Conservation (phyloP, 495 filamentous ascomycete species). For the Neurospora tetraspora region DNA sequence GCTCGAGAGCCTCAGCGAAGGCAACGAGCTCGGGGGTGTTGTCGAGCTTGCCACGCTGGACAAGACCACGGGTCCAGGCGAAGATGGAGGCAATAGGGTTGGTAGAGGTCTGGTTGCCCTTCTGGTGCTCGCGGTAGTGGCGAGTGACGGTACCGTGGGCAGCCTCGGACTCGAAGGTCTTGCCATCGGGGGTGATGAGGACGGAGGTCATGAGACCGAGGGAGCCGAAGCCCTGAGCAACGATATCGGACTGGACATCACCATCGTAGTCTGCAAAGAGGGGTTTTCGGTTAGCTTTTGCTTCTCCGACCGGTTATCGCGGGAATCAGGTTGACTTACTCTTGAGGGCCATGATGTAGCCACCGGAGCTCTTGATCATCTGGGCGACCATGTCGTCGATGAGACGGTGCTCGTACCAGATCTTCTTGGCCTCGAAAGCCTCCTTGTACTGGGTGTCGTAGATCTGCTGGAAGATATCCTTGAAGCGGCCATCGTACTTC, state of each 20-base stretch:
- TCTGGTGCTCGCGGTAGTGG: conserved; percentile 98
- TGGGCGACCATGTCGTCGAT: conserved; percentile 99
- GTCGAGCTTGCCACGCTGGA: conserved; percentile 86
- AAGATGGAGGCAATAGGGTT: conserved; percentile 99
- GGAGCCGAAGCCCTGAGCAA: conserved; percentile 96
- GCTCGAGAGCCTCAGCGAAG: conserved; percentile 85
- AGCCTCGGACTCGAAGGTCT: conserved; percentile 94
- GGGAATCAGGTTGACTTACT: conserved; percentile 43
- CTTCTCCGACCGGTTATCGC: neutral
- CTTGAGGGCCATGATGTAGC: conserved; percentile 96
- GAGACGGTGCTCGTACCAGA: conserved; percentile 98
- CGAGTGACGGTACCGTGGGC: conserved; percentile 97
- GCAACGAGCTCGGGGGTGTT: conserved; percentile 75
- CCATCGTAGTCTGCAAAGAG: conserved; percentile 76
- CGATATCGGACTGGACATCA: conserved; percentile 96
- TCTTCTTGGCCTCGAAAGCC: conserved; percentile 78
- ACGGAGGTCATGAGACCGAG: conserved; percentile 97
- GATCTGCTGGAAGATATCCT: conserved; percentile 98
- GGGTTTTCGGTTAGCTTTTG: conserved; percentile 2
- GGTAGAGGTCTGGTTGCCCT: conserved; percentile 90
- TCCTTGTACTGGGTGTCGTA: conserved; percentile 80
- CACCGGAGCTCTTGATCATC: conserved; percentile 97
- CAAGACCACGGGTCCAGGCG: conserved; percentile 93
- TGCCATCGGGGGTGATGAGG: conserved; percentile 87
- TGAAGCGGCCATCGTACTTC: conserved; percentile 96